Conservation (phyloP, 129 eudicot species). For the Arctium lappa region DNA sequence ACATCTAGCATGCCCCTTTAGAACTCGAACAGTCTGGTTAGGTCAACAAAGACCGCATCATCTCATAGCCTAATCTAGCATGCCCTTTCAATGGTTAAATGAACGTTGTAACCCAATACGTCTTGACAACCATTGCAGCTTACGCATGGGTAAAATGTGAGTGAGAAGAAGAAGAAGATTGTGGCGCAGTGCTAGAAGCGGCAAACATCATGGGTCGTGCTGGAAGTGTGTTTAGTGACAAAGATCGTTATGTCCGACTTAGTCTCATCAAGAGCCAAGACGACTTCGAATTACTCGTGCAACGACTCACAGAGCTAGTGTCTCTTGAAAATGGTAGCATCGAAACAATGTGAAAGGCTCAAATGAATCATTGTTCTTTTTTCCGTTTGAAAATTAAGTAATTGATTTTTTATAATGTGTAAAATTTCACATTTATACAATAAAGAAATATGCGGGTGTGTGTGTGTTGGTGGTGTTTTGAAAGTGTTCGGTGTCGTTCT, state of each 20-base stretch:
- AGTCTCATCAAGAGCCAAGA: slow-evolving; percentile 62
- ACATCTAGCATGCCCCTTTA: no score
- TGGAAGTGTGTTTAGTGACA: slow-evolving; percentile 35
- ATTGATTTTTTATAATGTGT: no score
- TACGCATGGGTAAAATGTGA: slow-evolving; percentile 80
- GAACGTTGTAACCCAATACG: neutral
- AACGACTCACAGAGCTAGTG: slow-evolving; percentile 34
- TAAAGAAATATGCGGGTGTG: no score
- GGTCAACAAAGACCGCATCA: neutral
- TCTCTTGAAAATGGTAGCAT: slow-evolving; percentile 26
- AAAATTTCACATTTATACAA: no score
- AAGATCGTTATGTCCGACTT: slow-evolving; percentile 48
- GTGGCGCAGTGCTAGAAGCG: slow-evolving; percentile 37
- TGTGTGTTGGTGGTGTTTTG: no score
- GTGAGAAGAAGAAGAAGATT: slow-evolving; percentile 52
- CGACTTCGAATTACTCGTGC: slow-evolving; percentile 50
- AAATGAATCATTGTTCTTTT: neutral
- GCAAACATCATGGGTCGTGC: slow-evolving; percentile 55
- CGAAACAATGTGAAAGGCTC: slow-evolving; percentile 17
- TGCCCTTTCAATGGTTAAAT: neutral
- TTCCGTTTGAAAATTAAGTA: neutral
- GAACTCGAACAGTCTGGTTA: neutral
- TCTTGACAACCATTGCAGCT: slow-evolving; percentile 32
- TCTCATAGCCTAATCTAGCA: neutral
- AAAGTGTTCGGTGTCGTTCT: no score